Conservation (phyloP, 371 early-diverging fungal genomes). For the Parasitella parasitica region DNA sequence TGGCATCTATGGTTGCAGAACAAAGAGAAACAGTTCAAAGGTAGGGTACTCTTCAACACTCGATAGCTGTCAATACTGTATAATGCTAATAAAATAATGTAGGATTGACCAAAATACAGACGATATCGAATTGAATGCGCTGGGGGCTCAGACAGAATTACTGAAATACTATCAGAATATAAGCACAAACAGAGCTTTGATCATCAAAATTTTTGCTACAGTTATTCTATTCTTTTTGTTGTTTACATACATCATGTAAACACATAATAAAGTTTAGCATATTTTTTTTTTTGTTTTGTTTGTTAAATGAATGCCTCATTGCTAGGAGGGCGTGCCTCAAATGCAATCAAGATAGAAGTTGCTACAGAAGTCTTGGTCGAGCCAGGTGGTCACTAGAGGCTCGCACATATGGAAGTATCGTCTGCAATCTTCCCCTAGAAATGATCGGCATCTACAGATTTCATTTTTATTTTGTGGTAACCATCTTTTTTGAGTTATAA, state of each 20-base stretch:
- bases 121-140: slow-evolving; percentile 89
- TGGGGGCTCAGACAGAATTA: slow-evolving; percentile 89
- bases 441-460: too few relatives aligned
- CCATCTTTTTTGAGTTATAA: too few relatives aligned
- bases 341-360: too few relatives aligned
- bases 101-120: slow-evolving; percentile 96
- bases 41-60: slow-evolving; percentile 15
- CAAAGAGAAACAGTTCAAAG: slow-evolving; percentile 94
- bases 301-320: background rate
- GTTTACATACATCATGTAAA: slow-evolving; percentile 47
- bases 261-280: background rate
- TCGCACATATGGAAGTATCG: too few relatives aligned
- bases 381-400: too few relatives aligned
- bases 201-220: slow-evolving; percentile 89
- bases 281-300: too few relatives aligned
- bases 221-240: slow-evolving; percentile 66
- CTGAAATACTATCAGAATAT: slow-evolving; percentile 88
- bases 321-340: too few relatives aligned
- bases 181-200: slow-evolving; percentile 93
- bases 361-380: too few relatives aligned
- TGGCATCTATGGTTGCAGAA: slow-evolving; percentile 92
- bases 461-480: too few relatives aligned
- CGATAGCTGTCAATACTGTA: background rate
- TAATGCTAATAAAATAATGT: background rate
- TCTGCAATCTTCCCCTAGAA: too few relatives aligned